Percentiles rank a stretch among this genome's conserved stretches.
phyloP scores from a whole-genome alignment of 805 yeast species.

The Wickerhamiella cacticola region DNA sequence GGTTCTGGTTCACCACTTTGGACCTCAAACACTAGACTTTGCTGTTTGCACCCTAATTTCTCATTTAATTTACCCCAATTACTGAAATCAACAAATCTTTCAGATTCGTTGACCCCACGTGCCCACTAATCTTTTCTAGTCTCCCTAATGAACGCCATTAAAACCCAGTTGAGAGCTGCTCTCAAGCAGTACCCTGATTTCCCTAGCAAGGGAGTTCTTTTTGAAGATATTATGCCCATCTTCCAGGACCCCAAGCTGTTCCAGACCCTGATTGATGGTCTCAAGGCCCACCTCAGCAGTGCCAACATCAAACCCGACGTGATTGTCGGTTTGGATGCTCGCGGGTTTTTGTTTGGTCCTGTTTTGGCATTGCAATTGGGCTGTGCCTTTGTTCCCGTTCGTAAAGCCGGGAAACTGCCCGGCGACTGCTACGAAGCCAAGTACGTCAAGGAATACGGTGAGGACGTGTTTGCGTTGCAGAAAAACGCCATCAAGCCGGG shows the following conservation, averaged over 20 bases:
- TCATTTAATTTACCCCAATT: too few relatives aligned
- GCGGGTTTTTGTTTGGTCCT: conserved; percentile 97
- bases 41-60: too few relatives aligned
- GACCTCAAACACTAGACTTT: too few relatives aligned
- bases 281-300: conserved; percentile 57
- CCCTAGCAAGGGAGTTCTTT: conserved; percentile 83
- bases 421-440: conserved; percentile 64
- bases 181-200: conserved; percentile 76
- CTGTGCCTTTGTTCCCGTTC: conserved; percentile 87
- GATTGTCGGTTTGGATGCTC: conserved; percentile 86
- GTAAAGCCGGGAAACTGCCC: conserved; percentile 92
- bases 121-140: background rate
- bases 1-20: too few relatives aligned
- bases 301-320: conserved; percentile 54
- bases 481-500: conserved; percentile 66
- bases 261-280: conserved; percentile 68
- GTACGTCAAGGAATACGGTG: conserved; percentile 86
- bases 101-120: too few relatives aligned
- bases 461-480: conserved; percentile 81
- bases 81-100: too few relatives aligned
- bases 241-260: conserved; percentile 73
- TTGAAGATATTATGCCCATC: conserved; percentile 93
- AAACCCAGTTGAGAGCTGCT: conserved; percentile 23
- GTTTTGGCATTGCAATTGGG: conserved; percentile 78
- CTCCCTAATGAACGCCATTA: conserved; percentile 13